phyloP scores from a whole-genome alignment of 2,329 filamentous ascomycete species.

The Neurospora crassa region DNA sequence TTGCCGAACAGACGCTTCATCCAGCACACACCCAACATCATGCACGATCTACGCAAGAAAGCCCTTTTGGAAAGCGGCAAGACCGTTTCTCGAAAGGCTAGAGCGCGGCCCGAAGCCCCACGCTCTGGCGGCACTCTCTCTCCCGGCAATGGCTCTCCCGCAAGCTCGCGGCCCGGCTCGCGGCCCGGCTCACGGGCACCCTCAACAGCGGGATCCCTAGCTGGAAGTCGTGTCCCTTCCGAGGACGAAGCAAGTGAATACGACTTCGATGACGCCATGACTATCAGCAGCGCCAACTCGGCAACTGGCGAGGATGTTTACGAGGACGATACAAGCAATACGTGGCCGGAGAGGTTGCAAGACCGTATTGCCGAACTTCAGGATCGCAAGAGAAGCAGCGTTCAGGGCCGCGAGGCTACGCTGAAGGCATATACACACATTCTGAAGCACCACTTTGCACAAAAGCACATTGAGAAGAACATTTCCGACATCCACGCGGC shows the following conservation, averaged over 20 bases:
- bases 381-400: slow-evolving; percentile 67
- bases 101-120: slow-evolving; percentile 41
- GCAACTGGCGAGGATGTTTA: slow-evolving; percentile 60
- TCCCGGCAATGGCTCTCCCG: slow-evolving; percentile 46
- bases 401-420: slow-evolving; percentile 57
- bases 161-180: slow-evolving; percentile 46
- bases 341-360: slow-evolving; percentile 53
- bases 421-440: slow-evolving; percentile 54
- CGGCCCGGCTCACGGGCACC: slow-evolving; percentile 41
- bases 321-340: slow-evolving; percentile 41
- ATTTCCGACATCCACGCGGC: slow-evolving; percentile 53
- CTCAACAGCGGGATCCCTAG: slow-evolving; percentile 39
- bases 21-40: slow-evolving; percentile 21
- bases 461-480: slow-evolving; percentile 49
- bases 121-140: slow-evolving; percentile 49
- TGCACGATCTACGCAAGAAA: slow-evolving; percentile 59
- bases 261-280: slow-evolving; percentile 40
- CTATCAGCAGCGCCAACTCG: slow-evolving; percentile 31
- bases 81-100: slow-evolving; percentile 60
- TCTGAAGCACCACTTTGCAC: slow-evolving; percentile 58
- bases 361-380: slow-evolving; percentile 63
- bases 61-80: slow-evolving; percentile 61
- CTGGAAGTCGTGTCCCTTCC: slow-evolving; percentile 52
- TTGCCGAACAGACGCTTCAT: background rate
- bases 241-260: slow-evolving; percentile 50